Evolutionary conservation across 2,329 filamentous ascomycete genomes (phyloP).

Genomic region (Pseudocercospora fuligena): DNA sequence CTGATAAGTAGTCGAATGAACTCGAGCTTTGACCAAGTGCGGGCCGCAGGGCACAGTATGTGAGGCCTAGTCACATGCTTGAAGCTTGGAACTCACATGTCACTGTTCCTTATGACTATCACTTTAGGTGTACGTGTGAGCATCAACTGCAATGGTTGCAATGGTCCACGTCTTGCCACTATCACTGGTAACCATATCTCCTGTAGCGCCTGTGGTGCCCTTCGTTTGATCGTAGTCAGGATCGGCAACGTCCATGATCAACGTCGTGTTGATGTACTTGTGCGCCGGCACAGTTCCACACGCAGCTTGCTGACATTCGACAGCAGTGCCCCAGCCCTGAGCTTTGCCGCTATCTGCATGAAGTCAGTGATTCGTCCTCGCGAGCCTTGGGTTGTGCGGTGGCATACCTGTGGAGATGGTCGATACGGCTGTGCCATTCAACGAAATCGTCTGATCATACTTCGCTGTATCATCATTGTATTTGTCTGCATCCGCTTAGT

Average conservation of each 20-base stretch:
- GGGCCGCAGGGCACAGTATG: neutral
- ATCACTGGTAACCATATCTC: constrained; percentile 48
- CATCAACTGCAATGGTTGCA: constrained; percentile 42
- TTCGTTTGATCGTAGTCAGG: constrained; percentile 49
- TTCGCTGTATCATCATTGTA: constrained; percentile 47
- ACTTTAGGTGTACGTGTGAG: constrained; percentile 16
- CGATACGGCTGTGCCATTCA: constrained; percentile 47
- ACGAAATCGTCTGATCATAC: constrained; percentile 44
- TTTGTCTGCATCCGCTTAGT: constrained; percentile 36
- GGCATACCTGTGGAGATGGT: constrained; percentile 50
- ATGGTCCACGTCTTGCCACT: constrained; percentile 53
- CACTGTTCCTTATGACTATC: neutral
- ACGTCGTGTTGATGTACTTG: constrained; percentile 49
- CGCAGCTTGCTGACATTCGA: constrained; percentile 37
- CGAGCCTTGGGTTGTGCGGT: constrained; percentile 18
- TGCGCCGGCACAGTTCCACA: constrained; percentile 50
- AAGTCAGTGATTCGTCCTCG: neutral
- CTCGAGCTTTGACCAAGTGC: neutral
- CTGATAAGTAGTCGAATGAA: too few relatives aligned
- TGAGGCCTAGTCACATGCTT: neutral
- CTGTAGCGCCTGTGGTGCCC: constrained; percentile 46
- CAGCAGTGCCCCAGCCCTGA: constrained; percentile 19
- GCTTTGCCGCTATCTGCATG: constrained; percentile 11
- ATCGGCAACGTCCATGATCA: constrained; percentile 44
- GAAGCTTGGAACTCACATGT: neutral